Percentiles rank a stretch among this genome's conserved stretches.
phyloP scores from a whole-genome alignment of 2,329 filamentous ascomycete genomes.

The Colletotrichum sidae region DNA sequence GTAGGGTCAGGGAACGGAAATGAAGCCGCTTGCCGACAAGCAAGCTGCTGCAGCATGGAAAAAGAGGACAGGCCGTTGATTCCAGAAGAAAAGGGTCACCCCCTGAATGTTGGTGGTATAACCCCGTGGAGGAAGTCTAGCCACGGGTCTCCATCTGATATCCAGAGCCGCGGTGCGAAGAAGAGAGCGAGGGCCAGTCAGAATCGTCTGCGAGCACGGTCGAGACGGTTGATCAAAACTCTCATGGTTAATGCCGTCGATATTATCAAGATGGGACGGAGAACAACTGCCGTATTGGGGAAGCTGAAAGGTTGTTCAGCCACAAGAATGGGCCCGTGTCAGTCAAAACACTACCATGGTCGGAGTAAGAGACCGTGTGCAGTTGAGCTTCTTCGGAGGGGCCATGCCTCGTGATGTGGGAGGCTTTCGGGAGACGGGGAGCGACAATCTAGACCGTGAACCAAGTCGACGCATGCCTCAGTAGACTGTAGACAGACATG shows the following conservation, averaged over 20 bases:
- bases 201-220: constrained; percentile 6
- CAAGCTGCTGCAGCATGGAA: constrained; percentile 10
- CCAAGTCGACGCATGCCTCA: no score
- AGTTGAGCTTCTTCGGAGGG: constrained; percentile 3
- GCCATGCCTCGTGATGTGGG: constrained; percentile 30
- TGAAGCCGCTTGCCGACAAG: constrained; percentile 14
- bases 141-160: background rate
- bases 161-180: background rate
- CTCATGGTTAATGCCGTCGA: constrained; percentile 26
- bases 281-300: constrained; percentile 23
- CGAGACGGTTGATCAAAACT: constrained; percentile 13
- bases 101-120: constrained; percentile 16
- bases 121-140: background rate
- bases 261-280: constrained; percentile 8
- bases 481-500: no score
- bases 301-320: constrained; percentile 15
- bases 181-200: constrained; percentile 8
- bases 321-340: constrained; percentile 8
- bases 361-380: background rate
- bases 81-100: constrained; percentile 19
- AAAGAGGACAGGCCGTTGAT: background rate
- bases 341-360: constrained; percentile 21
- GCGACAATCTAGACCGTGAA: constrained; percentile 2
- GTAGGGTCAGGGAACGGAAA: constrained; percentile 31
- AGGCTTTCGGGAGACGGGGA: background rate